Base-by-base conservation (phyloP, 805 yeast genomes). In the Lipomyces spencermartinsiae region DNA sequence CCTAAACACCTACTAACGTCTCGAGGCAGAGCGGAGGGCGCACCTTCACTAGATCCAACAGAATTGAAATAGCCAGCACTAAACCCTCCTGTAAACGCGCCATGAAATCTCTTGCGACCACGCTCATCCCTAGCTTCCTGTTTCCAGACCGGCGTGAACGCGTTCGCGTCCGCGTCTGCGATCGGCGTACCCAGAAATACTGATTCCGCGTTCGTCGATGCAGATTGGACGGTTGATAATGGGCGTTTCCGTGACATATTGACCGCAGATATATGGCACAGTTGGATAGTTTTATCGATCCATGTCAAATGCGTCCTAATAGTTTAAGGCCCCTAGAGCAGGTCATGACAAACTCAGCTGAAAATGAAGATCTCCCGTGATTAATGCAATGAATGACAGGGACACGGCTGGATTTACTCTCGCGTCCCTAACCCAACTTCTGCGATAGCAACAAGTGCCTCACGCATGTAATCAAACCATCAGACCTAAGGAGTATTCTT, bases 21-120 rank as follows among this genome's bases (percentile, higher is more conserved):
- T 43, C 1, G 22, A 43, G n/a, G 6, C n/a, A 12, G 22, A 31
- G 12, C 29, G 29, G 29, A 25, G 19, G 16, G 39, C 58, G 35
- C 55, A 70, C 80, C 80, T 65, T 78, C 79, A 39, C 75, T 74
- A 10, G 79, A 76, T 5, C 80, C 80, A 2, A 77, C 80, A 6
- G 79, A 69, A 53, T 78, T 76, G 73, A 67, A 73, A 61, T 76
- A 77, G 4, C 80, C 80, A 4, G 80, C 80, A 5, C 77, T 73
- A 62, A 73, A 76, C n/a, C 80, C 80, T 14, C 80, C 80, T 4
- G 79, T 77, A 64, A 78, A 76, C 8, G 80, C 80, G 6, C 79
- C 80, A 58, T 77, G 79, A 59, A 77, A 71, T 31, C 74, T 67
- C 58, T 64, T 65, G 31, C 74, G 70, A 14, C 75, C 75, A 10